Conservation (phyloP, 129 eudicot species). For the Escallonia rubra region DNA sequence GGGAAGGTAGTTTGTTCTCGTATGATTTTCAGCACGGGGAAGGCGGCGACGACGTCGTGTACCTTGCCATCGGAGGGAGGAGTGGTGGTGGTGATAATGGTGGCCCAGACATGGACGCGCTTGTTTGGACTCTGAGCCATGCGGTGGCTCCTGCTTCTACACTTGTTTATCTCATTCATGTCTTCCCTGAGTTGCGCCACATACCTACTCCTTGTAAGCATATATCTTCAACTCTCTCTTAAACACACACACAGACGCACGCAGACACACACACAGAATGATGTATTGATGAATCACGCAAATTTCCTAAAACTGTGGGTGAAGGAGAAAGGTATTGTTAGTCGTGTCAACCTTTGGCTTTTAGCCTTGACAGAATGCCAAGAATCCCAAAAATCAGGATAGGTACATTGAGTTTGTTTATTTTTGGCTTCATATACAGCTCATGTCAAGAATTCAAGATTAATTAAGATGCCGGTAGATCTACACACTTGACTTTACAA, state of each 20-base stretch:
- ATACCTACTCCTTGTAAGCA: constrained; percentile 63
- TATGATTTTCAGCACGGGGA: constrained; percentile 1
- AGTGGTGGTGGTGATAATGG: background rate
- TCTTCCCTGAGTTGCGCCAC: constrained; percentile 49
- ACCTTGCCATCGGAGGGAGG: constrained; percentile 22
- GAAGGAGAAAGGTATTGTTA: too few species aligned
- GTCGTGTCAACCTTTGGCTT: too few species aligned
- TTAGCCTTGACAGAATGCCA: too few species aligned
- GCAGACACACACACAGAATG: background rate
- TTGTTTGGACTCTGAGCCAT: constrained; percentile 46
- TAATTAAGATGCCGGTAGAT: too few species aligned
- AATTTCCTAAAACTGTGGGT: too few species aligned
- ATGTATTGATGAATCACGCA: too few species aligned
- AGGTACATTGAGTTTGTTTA: too few species aligned
- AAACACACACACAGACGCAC: background rate
- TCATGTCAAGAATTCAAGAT: too few species aligned
- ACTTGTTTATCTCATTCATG: constrained; percentile 54
- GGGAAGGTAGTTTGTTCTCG: constrained; percentile 6
- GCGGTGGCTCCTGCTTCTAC: constrained; percentile 6
- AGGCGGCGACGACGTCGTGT: constrained; percentile 8
- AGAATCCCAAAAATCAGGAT: background rate
- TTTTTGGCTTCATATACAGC: too few species aligned
- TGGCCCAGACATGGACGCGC: constrained; percentile 51
- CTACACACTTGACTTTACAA: too few species aligned
- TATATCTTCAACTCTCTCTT: background rate